These are phyloP conservation scores for Ophiostoma angusticollis DNA, from an alignment of 2,329 filamentous ascomycete species.

Conservation along the genomic window DNA sequence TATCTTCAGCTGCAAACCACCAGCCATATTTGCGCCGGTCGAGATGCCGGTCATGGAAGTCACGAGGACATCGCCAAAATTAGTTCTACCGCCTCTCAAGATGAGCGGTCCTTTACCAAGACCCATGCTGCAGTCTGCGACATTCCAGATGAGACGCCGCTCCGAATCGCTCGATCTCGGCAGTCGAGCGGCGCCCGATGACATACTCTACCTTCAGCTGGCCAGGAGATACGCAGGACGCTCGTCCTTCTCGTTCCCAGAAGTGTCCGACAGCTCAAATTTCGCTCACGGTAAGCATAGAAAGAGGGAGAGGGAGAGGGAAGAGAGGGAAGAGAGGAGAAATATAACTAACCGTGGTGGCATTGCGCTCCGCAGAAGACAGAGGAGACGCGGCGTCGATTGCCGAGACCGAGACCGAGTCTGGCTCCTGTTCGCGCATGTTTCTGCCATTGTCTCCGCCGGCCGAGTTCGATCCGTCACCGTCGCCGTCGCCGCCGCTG, in stretches of 20 bases:
- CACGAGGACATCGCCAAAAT: neutral
- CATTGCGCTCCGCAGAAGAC: neutral
- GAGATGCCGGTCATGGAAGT: neutral
- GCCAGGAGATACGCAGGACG: too few species aligned
- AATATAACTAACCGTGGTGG: too few species aligned
- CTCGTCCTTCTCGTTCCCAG: too few species aligned
- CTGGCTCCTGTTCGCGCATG: neutral
- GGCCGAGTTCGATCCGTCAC: neutral
- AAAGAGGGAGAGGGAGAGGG: too few species aligned
- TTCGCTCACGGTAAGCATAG: too few species aligned
- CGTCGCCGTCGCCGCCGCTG: neutral
- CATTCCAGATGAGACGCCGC: neutral
- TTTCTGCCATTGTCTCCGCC: neutral
- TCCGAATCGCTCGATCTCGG: neutral
- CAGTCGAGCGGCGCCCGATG: neutral
- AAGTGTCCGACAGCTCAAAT: too few species aligned
- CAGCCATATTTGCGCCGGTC: neutral
- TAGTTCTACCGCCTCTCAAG: constrained; percentile 1
- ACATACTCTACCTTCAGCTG: constrained; percentile 2
- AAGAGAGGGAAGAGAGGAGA: too few species aligned
- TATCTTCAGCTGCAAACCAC: too few species aligned
- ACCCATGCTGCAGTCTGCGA: too few species aligned
- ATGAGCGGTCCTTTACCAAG: too few species aligned
- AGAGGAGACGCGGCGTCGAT: neutral
- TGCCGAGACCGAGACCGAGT: neutral